Evolutionary conservation across 805 yeast species (phyloP).

Genomic region (Jamesozyma rosinii): DNA sequence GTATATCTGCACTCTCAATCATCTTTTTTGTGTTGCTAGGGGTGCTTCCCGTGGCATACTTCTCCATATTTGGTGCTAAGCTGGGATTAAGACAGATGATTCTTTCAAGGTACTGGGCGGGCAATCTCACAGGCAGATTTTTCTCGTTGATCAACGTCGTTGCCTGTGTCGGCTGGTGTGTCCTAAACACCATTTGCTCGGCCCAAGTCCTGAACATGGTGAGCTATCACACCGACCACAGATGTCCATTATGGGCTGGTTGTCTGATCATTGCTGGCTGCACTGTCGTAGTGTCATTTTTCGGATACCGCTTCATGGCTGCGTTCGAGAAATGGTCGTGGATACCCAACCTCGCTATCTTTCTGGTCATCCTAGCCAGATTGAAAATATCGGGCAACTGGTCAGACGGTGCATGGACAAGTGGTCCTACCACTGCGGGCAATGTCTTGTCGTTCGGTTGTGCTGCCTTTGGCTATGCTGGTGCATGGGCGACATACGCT

Average conservation of each 20-base stretch:
- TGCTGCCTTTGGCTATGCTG: constrained; percentile 76
- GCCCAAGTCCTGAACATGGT: constrained; percentile 76
- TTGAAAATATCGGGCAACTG: constrained; percentile 59
- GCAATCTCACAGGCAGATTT: constrained; percentile 64
- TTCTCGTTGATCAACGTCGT: constrained; percentile 68
- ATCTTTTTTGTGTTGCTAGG: constrained; percentile 71
- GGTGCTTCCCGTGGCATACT: constrained; percentile 66
- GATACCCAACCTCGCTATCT: constrained; percentile 68
- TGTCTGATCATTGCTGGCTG: constrained; percentile 59
- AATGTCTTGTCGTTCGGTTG: constrained; percentile 74
- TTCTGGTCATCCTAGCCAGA: constrained; percentile 70
- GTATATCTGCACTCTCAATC: constrained; percentile 58
- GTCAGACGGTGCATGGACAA: constrained; percentile 38
- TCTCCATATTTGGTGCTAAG: constrained; percentile 73
- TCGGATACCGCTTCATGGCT: constrained; percentile 79
- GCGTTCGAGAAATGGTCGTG: constrained; percentile 75
- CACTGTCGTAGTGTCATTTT: constrained; percentile 65
- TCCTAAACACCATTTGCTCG: constrained; percentile 80
- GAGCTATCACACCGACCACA: constrained; percentile 40
- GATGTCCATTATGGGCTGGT: constrained; percentile 85
- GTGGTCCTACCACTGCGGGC: constrained; percentile 68
- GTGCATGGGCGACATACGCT: constrained; percentile 94
- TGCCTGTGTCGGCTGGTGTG: constrained; percentile 92
- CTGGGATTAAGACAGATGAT: constrained; percentile 85
- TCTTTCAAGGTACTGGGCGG: constrained; percentile 66